These are phyloP conservation scores for Breviolum minutum DNA, from an alignment of 73 alveolate species.

Conservation along the genomic window DNA sequence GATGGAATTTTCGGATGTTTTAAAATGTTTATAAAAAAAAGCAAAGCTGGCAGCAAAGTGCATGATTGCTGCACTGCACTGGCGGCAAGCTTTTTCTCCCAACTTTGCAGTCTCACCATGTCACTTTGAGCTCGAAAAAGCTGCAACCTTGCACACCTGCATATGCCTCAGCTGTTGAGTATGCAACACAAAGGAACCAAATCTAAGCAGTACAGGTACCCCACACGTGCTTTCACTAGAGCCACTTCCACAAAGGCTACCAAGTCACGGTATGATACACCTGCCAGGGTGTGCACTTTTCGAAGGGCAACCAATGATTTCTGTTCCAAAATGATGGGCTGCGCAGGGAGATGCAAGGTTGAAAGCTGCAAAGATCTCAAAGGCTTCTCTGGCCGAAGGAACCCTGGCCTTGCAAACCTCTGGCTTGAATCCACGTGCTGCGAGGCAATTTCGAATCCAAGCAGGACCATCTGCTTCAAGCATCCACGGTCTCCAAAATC, in stretches of 20 bases:
- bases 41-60: not conserved
- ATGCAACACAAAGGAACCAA: not conserved
- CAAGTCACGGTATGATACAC: slow-evolving; percentile 61
- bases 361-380: too few species aligned
- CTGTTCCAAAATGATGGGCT: not conserved
- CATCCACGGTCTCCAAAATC: slow-evolving; percentile 66
- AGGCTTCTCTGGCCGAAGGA: not conserved
- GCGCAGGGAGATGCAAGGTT: not conserved
- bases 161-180: not conserved
- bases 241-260: not conserved
- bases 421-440: slow-evolving; percentile 59
- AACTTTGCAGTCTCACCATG: slow-evolving; percentile 3
- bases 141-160: slow-evolving; percentile 92
- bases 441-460: slow-evolving; percentile 79
- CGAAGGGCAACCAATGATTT: not conserved
- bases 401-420: slow-evolving; percentile 63
- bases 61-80: not conserved
- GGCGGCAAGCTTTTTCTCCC: not conserved
- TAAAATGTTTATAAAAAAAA: not conserved
- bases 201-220: not conserved
- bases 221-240: not conserved
- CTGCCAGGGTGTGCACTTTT: not conserved
- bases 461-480: slow-evolving; percentile 73
- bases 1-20: not conserved
- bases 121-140: slow-evolving; percentile 68